Percentiles rank a stretch among this genome's conserved stretches.
Evolutionary conservation across 169 alveolate species (phyloP).

Genomic region (Plasmodium fragile): DNA sequence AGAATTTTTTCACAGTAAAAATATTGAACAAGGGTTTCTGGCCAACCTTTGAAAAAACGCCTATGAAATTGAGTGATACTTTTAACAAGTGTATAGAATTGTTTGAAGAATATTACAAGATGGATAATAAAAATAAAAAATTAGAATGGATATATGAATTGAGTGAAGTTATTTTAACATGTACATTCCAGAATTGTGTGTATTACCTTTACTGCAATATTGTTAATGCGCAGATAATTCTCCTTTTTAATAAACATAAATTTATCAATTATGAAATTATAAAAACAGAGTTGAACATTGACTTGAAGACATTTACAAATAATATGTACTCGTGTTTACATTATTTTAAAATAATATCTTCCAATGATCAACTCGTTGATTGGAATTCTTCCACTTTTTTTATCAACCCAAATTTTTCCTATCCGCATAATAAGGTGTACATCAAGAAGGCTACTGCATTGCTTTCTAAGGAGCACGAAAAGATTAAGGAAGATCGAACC

Average conservation of each 20-base stretch:
- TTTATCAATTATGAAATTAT: slow-evolving; percentile 64
- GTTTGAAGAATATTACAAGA: slow-evolving; percentile 81
- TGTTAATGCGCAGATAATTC: slow-evolving; percentile 81
- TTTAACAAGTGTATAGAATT: slow-evolving; percentile 74
- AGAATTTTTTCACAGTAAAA: slow-evolving; percentile 80
- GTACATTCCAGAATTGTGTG: background rate
- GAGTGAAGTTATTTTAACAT: slow-evolving; percentile 79
- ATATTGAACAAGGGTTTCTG: slow-evolving; percentile 86
- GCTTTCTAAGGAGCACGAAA: slow-evolving; percentile 70
- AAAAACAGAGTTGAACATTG: slow-evolving; percentile 36
- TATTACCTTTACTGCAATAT: slow-evolving; percentile 79
- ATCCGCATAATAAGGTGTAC: slow-evolving; percentile 41
- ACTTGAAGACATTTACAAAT: slow-evolving; percentile 55
- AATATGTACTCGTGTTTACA: slow-evolving; percentile 60
- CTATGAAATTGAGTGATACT: slow-evolving; percentile 73
- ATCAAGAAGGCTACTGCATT: slow-evolving; percentile 57
- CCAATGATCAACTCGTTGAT: slow-evolving; percentile 27
- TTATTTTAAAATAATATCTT: slow-evolving; percentile 18
- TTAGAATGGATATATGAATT: slow-evolving; percentile 85
- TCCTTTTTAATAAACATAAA: slow-evolving; percentile 79
- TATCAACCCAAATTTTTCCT: slow-evolving; percentile 38
- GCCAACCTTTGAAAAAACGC: slow-evolving; percentile 81
- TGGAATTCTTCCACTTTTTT: slow-evolving; percentile 63
- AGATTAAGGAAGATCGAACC: slow-evolving; percentile 84
- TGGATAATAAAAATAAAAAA: slow-evolving; percentile 81